These are phyloP conservation scores for Cymbopogon citratus DNA, from an alignment of 176 grass and related monocot species.

Conservation along the genomic window DNA sequence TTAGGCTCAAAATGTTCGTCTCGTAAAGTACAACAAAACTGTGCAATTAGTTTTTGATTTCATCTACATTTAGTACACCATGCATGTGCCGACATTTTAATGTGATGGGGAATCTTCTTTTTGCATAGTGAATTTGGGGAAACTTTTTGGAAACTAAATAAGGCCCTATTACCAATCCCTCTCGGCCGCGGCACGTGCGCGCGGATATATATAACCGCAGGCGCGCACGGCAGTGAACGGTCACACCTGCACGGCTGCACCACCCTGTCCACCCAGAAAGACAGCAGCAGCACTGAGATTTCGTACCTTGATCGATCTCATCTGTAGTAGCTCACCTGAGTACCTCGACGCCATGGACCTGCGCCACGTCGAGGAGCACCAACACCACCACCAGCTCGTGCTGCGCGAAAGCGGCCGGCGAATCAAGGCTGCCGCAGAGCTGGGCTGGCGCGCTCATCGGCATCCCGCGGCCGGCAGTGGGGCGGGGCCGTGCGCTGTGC, in stretches of 20 bases:
- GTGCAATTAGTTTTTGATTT: no score
- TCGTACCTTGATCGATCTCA: background rate
- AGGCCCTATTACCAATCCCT: background rate
- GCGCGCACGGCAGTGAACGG: background rate
- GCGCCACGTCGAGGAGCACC: background rate
- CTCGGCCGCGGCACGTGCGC: background rate
- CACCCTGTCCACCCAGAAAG: no score
- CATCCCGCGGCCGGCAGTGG: slow-evolving; percentile 40
- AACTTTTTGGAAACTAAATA: no score
- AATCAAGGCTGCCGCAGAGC: slow-evolving; percentile 65
- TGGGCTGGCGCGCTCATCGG: slow-evolving; percentile 46
- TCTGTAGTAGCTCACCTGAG: background rate
- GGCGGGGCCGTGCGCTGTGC: slow-evolving; percentile 53
- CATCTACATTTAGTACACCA: no score
- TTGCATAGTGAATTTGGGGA: no score
- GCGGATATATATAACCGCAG: background rate
- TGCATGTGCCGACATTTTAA: no score
- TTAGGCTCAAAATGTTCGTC: no score
- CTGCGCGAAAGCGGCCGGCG: slow-evolving; percentile 52
- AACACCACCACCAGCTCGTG: slow-evolving; percentile 16
- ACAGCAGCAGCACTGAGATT: no score
- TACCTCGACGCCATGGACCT: slow-evolving; percentile 10
- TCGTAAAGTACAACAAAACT: no score
- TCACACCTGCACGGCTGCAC: background rate
- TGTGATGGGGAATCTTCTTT: no score